Percentiles rank a stretch among this genome's conserved stretches.
Evolutionary conservation across 345 rosid species (phyloP).

Genomic region (Melaleuca alternifolia): DNA sequence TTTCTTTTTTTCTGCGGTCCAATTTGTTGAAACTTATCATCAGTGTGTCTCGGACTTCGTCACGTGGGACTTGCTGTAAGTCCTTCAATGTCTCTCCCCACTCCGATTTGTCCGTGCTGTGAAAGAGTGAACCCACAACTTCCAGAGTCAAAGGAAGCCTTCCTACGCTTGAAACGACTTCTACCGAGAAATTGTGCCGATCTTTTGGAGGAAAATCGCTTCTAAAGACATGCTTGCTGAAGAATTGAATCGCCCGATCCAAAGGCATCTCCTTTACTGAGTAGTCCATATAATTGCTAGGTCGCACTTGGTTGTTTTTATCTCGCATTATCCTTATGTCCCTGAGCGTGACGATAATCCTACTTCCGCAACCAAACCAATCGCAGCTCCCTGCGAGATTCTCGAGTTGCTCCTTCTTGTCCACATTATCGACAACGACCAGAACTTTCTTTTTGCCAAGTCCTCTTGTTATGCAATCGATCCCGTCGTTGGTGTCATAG

Average conservation of each 20-base stretch:
- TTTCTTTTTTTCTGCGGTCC: rapidly evolving
- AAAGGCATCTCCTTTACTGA: not conserved
- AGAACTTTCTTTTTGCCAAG: too few species aligned
- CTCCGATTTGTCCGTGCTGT: rapidly evolving
- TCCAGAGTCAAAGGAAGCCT: not conserved
- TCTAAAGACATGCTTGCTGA: not conserved
- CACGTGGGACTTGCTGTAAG: not conserved
- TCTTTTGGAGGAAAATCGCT: rapidly evolving
- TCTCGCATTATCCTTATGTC: too few species aligned
- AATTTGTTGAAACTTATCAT: not conserved
- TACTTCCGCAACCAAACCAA: too few species aligned
- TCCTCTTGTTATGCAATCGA: too few species aligned
- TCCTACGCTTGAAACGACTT: not conserved
- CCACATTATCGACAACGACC: too few species aligned
- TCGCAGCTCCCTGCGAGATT: too few species aligned
- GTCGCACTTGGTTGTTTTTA: too few species aligned
- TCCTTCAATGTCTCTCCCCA: not conserved
- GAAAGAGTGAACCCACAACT: not conserved
- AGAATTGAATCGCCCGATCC: rapidly evolving
- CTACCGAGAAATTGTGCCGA: rapidly evolving
- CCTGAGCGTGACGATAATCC: too few species aligned
- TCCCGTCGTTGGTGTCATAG: too few species aligned
- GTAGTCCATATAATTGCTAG: too few species aligned
- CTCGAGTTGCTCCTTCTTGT: too few species aligned
- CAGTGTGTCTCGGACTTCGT: rapidly evolving